Evolutionary conservation across 2,329 filamentous ascomycete species (phyloP).

Genomic region (Epichloe sibirici): DNA sequence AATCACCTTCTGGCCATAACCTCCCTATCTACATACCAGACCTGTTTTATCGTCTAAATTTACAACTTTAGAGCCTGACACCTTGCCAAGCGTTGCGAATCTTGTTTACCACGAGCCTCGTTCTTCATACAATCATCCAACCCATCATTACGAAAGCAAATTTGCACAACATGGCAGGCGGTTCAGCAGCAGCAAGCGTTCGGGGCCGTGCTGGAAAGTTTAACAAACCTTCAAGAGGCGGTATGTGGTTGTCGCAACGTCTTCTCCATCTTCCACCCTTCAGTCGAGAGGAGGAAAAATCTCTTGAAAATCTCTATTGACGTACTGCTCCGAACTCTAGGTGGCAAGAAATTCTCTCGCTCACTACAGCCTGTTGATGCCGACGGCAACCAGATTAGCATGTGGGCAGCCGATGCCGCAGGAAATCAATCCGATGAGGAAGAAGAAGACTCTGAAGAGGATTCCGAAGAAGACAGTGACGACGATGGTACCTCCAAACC

Average conservation of each 20-base stretch:
- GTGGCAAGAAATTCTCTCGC: conserved; percentile 90
- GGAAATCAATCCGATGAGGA: conserved; percentile 42
- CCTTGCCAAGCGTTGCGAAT: neutral
- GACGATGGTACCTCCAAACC: conserved; percentile 30
- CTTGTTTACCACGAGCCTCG: neutral
- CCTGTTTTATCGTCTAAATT: neutral
- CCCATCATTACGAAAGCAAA: neutral
- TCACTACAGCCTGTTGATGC: conserved; percentile 79
- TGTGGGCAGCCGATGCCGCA: conserved; percentile 62
- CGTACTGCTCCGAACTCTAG: conserved; percentile 30
- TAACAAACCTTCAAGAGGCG: conserved; percentile 84
- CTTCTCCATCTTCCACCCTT: neutral
- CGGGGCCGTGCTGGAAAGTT: conserved; percentile 88
- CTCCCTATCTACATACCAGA: neutral
- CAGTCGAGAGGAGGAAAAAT: neutral
- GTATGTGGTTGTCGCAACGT: conserved; percentile 33
- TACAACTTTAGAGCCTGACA: no score
- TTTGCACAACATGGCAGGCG: conserved; percentile 31
- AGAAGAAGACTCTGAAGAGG: conserved; percentile 39
- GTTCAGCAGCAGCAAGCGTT: conserved; percentile 29
- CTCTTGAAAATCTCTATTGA: neutral
- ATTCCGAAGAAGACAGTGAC: conserved; percentile 39
- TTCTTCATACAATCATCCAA: neutral
- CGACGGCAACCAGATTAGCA: conserved; percentile 78
- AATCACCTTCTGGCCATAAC: neutral